phyloP scores from a whole-genome alignment of 1,284 basidiomycete species.

The Volvariella volvacea region DNA sequence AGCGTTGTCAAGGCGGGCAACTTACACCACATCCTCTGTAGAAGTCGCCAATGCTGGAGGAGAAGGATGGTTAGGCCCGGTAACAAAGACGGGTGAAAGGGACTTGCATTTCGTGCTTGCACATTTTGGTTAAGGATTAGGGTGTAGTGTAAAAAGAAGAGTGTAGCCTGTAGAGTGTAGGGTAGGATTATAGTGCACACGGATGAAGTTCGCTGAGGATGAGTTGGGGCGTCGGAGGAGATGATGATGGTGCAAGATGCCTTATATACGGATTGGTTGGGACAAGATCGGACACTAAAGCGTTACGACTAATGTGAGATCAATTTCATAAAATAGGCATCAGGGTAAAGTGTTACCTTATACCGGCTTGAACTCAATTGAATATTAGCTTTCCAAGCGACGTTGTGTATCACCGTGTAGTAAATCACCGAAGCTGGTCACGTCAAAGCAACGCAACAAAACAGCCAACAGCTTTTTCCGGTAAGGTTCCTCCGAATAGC shows the following conservation, averaged over 20 bases:
- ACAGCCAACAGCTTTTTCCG: no score
- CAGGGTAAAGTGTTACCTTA: no score
- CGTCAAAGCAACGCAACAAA: no score
- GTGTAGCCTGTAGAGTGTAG: not conserved
- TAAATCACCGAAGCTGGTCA: no score
- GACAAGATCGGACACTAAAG: not conserved
- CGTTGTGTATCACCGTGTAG: no score
- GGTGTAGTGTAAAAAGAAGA: not conserved
- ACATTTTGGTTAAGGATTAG: slow-evolving; percentile 29
- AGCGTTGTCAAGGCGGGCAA: slow-evolving; percentile 5
- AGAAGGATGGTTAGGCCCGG: slow-evolving; percentile 6
- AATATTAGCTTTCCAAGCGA: no score
- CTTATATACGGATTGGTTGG: not conserved
- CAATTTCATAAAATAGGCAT: no score
- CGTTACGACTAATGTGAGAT: not conserved
- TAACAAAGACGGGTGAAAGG: not conserved
- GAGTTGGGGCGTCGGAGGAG: not conserved
- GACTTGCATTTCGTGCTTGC: slow-evolving; percentile 52
- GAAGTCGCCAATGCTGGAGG: slow-evolving; percentile 51
- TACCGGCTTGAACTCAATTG: no score
- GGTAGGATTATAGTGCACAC: not conserved
- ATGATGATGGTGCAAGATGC: not conserved
- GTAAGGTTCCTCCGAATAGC: no score
- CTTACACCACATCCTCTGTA: slow-evolving; percentile 56
- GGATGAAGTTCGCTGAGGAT: not conserved